A percentile compares a stretch with the other conserved stretches of the same genome.
These are phyloP conservation scores for Berberis thunbergii DNA, from an alignment of 164 flowering plant species.

Conservation along the genomic window DNA sequence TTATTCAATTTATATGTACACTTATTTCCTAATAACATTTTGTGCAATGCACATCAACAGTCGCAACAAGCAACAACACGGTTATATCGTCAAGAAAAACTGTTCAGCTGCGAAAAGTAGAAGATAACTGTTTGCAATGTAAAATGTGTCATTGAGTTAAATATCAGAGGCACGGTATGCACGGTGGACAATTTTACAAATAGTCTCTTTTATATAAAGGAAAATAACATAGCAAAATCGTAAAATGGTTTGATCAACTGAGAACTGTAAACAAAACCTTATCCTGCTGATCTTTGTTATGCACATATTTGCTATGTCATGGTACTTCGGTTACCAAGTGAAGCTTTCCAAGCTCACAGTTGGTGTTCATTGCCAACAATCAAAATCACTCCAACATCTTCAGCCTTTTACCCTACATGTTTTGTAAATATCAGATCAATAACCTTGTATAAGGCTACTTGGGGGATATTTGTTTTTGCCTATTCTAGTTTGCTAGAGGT, in stretches of 20 bases:
- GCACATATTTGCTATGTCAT: constrained; percentile 7
- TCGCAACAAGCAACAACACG: no score
- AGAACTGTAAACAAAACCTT: constrained; percentile 19
- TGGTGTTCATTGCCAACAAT: background rate
- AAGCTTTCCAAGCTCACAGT: constrained; percentile 3
- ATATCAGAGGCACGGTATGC: background rate
- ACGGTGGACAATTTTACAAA: background rate
- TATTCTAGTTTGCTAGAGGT: no score
- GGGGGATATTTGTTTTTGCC: no score
- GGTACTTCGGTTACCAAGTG: background rate
- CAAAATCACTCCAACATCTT: constrained; percentile 7
- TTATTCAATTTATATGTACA: no score
- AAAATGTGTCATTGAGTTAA: no score
- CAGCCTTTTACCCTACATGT: constrained; percentile 24
- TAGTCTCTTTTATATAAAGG: background rate
- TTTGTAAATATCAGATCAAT: background rate
- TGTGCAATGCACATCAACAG: no score
- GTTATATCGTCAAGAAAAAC: no score
- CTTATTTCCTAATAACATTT: no score
- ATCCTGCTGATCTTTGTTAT: constrained; percentile 3
- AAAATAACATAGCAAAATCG: constrained; percentile 1
- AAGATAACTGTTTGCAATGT: no score
- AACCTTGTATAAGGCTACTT: no score
- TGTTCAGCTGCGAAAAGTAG: no score
- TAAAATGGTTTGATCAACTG: constrained; percentile 4